Conservation (phyloP, 768 basidiomycete species). For the Albatrellus ellisii region DNA sequence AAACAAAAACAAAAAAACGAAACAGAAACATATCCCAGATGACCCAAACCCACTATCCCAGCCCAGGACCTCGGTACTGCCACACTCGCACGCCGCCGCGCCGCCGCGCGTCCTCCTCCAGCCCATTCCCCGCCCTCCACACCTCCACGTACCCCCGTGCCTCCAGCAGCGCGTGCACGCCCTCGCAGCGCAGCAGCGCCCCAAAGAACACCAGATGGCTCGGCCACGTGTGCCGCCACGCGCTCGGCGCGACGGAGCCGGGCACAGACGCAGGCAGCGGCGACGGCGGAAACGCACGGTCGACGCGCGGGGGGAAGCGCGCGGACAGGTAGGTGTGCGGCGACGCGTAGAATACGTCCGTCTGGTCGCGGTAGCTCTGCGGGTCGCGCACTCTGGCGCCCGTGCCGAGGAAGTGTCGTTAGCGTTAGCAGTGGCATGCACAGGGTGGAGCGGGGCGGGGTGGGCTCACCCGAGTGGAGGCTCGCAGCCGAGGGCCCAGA, state of each 20-base stretch:
- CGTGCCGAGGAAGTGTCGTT: too few species aligned
- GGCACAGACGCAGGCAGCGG: slow-evolving; percentile 38
- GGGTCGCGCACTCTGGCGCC: slow-evolving; percentile 41
- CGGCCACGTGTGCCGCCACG: slow-evolving; percentile 72
- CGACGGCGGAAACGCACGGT: slow-evolving; percentile 53
- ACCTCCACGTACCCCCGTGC: slow-evolving; percentile 49
- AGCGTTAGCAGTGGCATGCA: background rate
- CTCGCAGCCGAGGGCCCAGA: slow-evolving; percentile 89
- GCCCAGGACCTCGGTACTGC: slow-evolving; percentile 19
- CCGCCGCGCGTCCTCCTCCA: slow-evolving; percentile 62
- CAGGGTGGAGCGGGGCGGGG: background rate
- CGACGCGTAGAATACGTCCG: slow-evolving; percentile 64
- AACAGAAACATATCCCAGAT: too few species aligned
- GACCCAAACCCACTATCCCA: too few species aligned
- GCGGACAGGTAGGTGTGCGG: slow-evolving; percentile 52
- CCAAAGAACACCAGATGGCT: slow-evolving; percentile 76
- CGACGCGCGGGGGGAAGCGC: slow-evolving; percentile 54
- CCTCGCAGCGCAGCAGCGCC: slow-evolving; percentile 43
- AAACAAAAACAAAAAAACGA: too few species aligned
- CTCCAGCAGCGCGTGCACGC: slow-evolving; percentile 33
- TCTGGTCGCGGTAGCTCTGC: slow-evolving; percentile 62
- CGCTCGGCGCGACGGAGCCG: slow-evolving; percentile 21
- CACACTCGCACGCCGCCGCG: slow-evolving; percentile 65
- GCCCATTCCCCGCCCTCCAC: slow-evolving; percentile 49
- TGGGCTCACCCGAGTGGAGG: slow-evolving; percentile 70